Base-by-base conservation (phyloP, 805 yeast species). In the Sugiyamaella marilandica region DNA sequence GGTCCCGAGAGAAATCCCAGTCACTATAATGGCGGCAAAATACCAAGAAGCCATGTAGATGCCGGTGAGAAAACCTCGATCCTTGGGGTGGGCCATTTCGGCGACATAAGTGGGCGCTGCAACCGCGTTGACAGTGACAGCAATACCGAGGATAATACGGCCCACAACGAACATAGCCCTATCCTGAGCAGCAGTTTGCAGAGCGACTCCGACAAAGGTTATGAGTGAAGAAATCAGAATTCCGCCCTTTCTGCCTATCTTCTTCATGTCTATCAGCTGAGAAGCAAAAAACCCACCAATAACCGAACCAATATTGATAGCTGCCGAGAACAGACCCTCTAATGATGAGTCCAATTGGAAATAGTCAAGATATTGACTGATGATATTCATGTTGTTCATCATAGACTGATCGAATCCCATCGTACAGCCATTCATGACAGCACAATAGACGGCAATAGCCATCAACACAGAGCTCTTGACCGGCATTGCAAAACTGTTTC, bases 101-200 rank as follows among this genome's bases (percentile, higher is more conserved):
- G 90, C 76, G 65, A 83, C 88, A 81, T 86, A 84, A 53, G 83
- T 83, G 13, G 94, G 92, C 56, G 84, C 82, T 32, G 89, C 83
- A n/a, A 89, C 81, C 11, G 89, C 83, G 64, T 80, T 79, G 65
- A 85, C 67, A 55, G 91, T 90, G 56, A 81, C 83, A 60, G 91
- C 92, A 49, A 84, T 60, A 59, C 94, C 88, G 16, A 85, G 77
- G 19, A 81, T 65, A 45, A 83, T 80, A 72, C 94, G 78, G 26
- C 86, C 90, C 57, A 83, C 69, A 50, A 85, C 79, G 54, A 86
- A 82, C 65, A 52, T 84, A 88, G 47, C 85, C 87, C 57, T 81
- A 67, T 48, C 60, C 62, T 65, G 65, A 57, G 61, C 58, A 56
- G 31, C 50, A 41, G 65, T 76, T 66, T 61, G 73, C 76, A 19